Percentiles rank a stretch among this genome's conserved stretches.
Conservation (phyloP, 345 rosid genomes). For the Citrus hindsii region DNA sequence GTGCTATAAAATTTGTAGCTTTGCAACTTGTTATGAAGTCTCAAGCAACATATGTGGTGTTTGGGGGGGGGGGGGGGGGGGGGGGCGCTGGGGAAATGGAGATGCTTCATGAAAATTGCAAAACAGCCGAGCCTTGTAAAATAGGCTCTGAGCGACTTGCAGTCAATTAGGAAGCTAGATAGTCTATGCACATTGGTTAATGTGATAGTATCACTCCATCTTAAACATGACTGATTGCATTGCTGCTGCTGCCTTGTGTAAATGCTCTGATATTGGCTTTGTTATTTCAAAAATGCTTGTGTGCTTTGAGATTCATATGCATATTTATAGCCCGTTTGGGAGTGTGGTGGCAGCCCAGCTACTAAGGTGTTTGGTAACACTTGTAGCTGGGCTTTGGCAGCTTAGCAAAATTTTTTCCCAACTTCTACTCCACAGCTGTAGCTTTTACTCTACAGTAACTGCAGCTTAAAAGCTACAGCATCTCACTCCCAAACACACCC, state of each 20-base stretch:
- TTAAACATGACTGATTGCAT: neutral
- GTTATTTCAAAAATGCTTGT: neutral
- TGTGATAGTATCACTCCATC: neutral
- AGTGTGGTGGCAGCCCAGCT: too few species aligned
- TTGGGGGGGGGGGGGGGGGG: too few species aligned
- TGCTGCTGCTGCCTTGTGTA: neutral
- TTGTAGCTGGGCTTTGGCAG: too few species aligned
- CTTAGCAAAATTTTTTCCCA: too few species aligned
- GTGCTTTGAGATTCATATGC: neutral
- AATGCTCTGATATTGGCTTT: neutral
- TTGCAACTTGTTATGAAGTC: neutral
- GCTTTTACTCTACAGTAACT: too few species aligned
- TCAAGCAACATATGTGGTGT: neutral
- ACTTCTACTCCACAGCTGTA: too few species aligned
- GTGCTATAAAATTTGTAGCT: neutral
- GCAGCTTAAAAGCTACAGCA: too few species aligned
- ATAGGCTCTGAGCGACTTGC: neutral
- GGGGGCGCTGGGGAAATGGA: neutral
- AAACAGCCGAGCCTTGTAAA: neutral
- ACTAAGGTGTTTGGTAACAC: too few species aligned
- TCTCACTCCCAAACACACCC: too few species aligned
- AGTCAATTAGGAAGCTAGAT: neutral
- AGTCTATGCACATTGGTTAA: neutral
- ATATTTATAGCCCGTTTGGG: neutral
- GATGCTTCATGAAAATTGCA: neutral